Evolutionary conservation across 1,284 basidiomycete genomes (phyloP).

Genomic region (Melampsora larici-populina): DNA sequence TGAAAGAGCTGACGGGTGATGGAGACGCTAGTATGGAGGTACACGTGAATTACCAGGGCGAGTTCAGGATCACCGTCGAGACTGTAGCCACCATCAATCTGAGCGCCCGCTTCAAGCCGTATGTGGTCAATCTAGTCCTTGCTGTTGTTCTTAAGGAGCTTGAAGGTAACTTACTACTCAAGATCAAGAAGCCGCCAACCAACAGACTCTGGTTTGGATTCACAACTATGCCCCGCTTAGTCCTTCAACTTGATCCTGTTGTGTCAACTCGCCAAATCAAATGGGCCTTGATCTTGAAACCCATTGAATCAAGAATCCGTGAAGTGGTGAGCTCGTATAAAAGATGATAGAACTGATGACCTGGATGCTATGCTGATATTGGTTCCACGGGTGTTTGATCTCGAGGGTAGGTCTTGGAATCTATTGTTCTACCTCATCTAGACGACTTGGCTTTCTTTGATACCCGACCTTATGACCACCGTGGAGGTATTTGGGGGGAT

Average conservation of each 20-base stretch:
- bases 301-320: conserved; percentile 81
- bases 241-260: conserved; percentile 82
- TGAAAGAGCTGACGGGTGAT: conserved; percentile 88
- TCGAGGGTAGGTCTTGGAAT: conserved; percentile 73
- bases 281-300: conserved; percentile 83
- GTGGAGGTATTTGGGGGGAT: conserved; percentile 87
- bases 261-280: conserved; percentile 86
- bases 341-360: no score
- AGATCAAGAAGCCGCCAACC: conserved; percentile 90
- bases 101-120: conserved; percentile 70
- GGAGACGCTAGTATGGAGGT: conserved; percentile 88
- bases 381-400: not conserved
- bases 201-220: conserved; percentile 98
- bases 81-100: conserved; percentile 77
- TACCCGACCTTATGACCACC: conserved; percentile 61
- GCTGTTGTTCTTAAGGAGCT: conserved; percentile 78
- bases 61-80: conserved; percentile 80
- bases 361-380: not conserved
- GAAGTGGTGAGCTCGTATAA: conserved; percentile 69
- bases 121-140: conserved; percentile 67
- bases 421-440: conserved; percentile 93
- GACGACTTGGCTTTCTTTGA: conserved; percentile 96
- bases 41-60: conserved; percentile 77
- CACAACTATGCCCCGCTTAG: conserved; percentile 84
- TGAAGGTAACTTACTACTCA: conserved; percentile 83